Conservation (phyloP, 495 filamentous ascomycete species). For the Elasticomyces elasticus region DNA sequence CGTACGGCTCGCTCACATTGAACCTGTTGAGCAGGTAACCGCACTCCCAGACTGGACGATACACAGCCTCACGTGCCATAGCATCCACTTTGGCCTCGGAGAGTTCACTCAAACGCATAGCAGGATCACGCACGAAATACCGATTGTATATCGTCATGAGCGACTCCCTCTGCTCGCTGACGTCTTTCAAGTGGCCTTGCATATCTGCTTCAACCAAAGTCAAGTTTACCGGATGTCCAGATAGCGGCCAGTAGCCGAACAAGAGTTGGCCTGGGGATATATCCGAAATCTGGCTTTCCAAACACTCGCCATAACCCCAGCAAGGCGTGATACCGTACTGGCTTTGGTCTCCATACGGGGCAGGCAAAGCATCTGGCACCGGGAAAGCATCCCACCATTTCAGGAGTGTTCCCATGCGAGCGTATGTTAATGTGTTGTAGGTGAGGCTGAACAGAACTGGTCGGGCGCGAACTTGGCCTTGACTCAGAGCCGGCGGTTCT, state of each 20-base stretch:
- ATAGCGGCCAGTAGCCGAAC: constrained; percentile 35
- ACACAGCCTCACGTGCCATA: constrained; percentile 36
- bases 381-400: constrained; percentile 43
- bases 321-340: constrained; percentile 45
- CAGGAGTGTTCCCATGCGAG: constrained; percentile 36
- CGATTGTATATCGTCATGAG: constrained; percentile 46
- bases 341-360: constrained; percentile 40
- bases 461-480: constrained; percentile 34
- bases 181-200: constrained; percentile 35
- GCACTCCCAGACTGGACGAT: constrained; percentile 38
- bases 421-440: constrained; percentile 49
- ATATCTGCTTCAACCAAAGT: constrained; percentile 18
- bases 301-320: constrained; percentile 47
- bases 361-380: constrained; percentile 34
- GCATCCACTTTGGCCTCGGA: constrained; percentile 5
- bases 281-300: constrained; percentile 36
- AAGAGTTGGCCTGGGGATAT: constrained; percentile 26
- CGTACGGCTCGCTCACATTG: constrained; percentile 35
- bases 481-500: not conserved
- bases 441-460: constrained; percentile 39
- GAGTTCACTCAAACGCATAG: constrained; percentile 14
- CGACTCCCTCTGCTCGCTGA: constrained; percentile 35
- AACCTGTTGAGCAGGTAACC: constrained; percentile 40
- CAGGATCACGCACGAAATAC: constrained; percentile 31
- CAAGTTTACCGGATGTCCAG: constrained; percentile 25